phyloP scores from a whole-genome alignment of 1,284 basidiomycete species.

The Rugosomyces carneus region DNA sequence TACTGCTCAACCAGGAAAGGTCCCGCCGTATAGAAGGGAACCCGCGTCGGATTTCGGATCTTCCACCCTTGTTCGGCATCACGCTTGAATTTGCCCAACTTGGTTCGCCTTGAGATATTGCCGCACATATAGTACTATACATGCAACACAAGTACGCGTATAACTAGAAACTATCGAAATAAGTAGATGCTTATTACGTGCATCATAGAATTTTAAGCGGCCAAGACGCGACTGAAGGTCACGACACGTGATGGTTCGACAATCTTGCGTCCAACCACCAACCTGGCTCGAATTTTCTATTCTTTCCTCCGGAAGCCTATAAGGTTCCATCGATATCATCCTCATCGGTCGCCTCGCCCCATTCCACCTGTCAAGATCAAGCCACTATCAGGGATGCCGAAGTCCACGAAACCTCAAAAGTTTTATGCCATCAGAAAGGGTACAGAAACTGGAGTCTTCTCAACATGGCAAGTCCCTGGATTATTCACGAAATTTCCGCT shows the following conservation, averaged over 20 bases:
- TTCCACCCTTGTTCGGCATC: background rate
- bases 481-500: background rate
- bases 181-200: too few species aligned
- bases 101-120: too few species aligned
- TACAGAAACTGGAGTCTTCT: constrained; percentile 27
- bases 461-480: constrained; percentile 26
- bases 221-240: background rate
- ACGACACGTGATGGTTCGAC: constrained; percentile 1
- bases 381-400: constrained; percentile 13
- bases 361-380: background rate
- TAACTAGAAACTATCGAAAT: too few species aligned
- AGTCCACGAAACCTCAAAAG: constrained; percentile 19
- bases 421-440: constrained; percentile 35
- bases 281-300: constrained; percentile 10
- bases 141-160: too few species aligned
- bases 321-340: constrained; percentile 8
- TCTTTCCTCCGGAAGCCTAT: constrained; percentile 4
- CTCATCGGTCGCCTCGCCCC: background rate
- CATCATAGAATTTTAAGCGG: too few species aligned
- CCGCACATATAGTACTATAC: too few species aligned
- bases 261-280: constrained; percentile 5
- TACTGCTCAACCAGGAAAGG: constrained; percentile 21
- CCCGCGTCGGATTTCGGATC: constrained; percentile 17
- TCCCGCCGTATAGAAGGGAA: constrained; percentile 15
- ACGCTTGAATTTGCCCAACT: background rate